These are phyloP conservation scores for Singerocomus rubriflavus DNA, from an alignment of 1,284 basidiomycete genomes.

Conservation along the genomic window DNA sequence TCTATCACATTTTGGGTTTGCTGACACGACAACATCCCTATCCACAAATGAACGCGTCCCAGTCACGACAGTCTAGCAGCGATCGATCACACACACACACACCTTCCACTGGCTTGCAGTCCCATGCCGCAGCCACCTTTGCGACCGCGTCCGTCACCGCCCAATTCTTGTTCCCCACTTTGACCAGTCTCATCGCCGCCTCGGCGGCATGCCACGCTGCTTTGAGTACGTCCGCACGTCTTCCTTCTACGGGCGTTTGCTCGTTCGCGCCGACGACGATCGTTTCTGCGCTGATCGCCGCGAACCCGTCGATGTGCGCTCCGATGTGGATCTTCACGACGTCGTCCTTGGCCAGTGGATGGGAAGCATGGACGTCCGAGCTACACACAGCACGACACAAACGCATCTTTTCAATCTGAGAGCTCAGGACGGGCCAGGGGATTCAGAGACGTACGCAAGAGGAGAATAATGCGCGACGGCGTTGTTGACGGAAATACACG, in stretches of 20 bases:
- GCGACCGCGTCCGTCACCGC: slow-evolving; percentile 86
- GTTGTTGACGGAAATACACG: slow-evolving; percentile 91
- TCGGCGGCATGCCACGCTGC: slow-evolving; percentile 94
- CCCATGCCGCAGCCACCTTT: slow-evolving; percentile 71
- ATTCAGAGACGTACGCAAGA: slow-evolving; percentile 52
- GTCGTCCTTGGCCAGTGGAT: slow-evolving; percentile 80
- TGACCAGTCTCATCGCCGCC: slow-evolving; percentile 82
- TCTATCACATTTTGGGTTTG: slow-evolving; percentile 94
- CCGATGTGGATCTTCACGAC: slow-evolving; percentile 96
- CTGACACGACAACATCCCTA: slow-evolving; percentile 88
- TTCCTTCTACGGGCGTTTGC: slow-evolving; percentile 75
- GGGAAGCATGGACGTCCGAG: slow-evolving; percentile 66
- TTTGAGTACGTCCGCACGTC: slow-evolving; percentile 86
- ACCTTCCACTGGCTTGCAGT: slow-evolving; percentile 89
- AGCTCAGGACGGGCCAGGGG: slow-evolving; percentile 13
- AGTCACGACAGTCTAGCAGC: neutral
- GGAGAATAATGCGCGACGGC: slow-evolving; percentile 81
- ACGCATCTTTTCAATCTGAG: slow-evolving; percentile 16
- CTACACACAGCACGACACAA: no score
- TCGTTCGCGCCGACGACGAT: slow-evolving; percentile 78
- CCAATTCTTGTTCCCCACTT: slow-evolving; percentile 94
- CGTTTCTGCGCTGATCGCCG: slow-evolving; percentile 89
- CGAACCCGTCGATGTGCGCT: slow-evolving; percentile 95
- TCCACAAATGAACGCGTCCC: slow-evolving; percentile 1
- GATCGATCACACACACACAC: slow-evolving; percentile 42